Evolutionary conservation across 371 early-diverging fungal species (phyloP), one percentile per base, ranked within the genome.

Genomic region (Rhizopus sp.): DNA sequence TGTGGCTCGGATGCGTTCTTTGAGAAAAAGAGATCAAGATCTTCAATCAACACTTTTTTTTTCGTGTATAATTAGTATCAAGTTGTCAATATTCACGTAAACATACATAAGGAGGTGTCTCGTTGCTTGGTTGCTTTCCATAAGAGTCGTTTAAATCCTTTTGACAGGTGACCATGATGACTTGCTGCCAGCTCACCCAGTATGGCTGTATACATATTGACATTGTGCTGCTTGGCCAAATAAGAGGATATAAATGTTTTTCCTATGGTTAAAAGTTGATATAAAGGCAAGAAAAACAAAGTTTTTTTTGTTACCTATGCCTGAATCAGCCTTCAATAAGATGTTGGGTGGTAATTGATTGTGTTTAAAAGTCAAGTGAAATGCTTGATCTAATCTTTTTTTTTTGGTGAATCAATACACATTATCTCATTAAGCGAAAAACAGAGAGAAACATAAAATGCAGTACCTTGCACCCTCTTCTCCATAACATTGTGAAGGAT

Each of bases 21-120:
- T 17, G 84, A 79, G 50, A 81, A 85, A 12, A 83, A 53, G 5
- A 79, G 49, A 47, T 86, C 87, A 1, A 86, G 63, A 55, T 84
- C 83, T 37, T 86, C 84, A 13, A 86, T 55, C 15, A 84, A 44
- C 2, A 86, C 76, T 70, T 23, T 23, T 23, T 23, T 23, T n/a
- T n/a, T n/a, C n/a, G 23, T 23, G 23, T 23, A 23, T 2, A 23
- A 23, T 23, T 23, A 23, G 23, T 23, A 23, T 23, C 2, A 23
- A 23, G 23, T 1, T 23, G 17, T n/a, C 10, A 13, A 17, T 32
- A 33, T 55, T 50, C 67, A 64, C 69, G 7, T 16, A 66, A 23
- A 23, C 23, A 23, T 23, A 23, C 23, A 23, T 23, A 23, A 23
- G 23, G 23, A 52, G 35, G 53, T 58, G 44, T 39, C 58, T 50